Percentiles rank a stretch among this genome's conserved stretches.
Evolutionary conservation across 805 yeast genomes (phyloP).

Genomic region (Ogataea philodendri): DNA sequence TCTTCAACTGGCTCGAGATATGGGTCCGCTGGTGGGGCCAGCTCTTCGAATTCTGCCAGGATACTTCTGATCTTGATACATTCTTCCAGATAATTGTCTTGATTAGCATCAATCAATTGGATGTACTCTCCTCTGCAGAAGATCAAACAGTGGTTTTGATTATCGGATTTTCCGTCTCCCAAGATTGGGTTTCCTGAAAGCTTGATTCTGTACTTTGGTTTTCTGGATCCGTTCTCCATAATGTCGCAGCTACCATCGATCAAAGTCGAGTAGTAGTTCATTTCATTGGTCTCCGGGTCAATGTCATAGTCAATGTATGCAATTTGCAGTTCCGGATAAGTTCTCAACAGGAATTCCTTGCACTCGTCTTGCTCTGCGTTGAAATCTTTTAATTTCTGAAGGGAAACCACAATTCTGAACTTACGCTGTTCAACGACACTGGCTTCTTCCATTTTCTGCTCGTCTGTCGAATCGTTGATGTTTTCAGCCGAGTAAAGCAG

Average conservation of each 20-base stretch:
- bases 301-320: conserved; percentile 57
- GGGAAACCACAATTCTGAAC: conserved; percentile 61
- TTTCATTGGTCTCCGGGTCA: conserved; percentile 42
- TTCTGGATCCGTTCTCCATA: conserved; percentile 53
- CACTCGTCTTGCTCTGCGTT: conserved; percentile 56
- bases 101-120: conserved; percentile 81
- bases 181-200: conserved; percentile 79
- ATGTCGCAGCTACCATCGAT: conserved; percentile 71
- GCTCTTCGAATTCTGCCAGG: conserved; percentile 73
- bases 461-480: conserved; percentile 38
- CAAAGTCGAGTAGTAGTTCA: conserved; percentile 57
- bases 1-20: conserved; percentile 22
- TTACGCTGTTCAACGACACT: conserved; percentile 58
- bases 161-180: conserved; percentile 85
- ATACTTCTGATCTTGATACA: conserved; percentile 75
- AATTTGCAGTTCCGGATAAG: conserved; percentile 66
- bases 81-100: conserved; percentile 79
- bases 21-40: conserved; percentile 26
- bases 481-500: conserved; percentile 57
- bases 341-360: conserved; percentile 56
- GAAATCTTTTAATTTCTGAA: conserved; percentile 59
- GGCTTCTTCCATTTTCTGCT: conserved; percentile 42
- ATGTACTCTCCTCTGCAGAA: conserved; percentile 80
- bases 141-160: conserved; percentile 73
- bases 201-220: conserved; percentile 61